Conservation (phyloP, 805 yeast genomes). For the Hagleromyces aurorensis region DNA sequence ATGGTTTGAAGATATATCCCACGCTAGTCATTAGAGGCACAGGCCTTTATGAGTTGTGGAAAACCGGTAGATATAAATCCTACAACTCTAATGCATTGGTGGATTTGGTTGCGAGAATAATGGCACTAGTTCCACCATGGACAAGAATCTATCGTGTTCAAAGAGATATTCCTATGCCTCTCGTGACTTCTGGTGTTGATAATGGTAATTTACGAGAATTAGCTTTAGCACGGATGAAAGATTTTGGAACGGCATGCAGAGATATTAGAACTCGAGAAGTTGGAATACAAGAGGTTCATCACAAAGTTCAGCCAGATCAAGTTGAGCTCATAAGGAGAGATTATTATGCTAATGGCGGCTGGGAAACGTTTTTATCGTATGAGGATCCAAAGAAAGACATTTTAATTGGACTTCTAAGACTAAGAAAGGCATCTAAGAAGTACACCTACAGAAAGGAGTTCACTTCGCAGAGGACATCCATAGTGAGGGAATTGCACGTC, state of each 20-base stretch:
- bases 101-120: constrained; percentile 89
- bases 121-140: constrained; percentile 98
- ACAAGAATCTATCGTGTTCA: constrained; percentile 97
- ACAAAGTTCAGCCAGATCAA: constrained; percentile 93
- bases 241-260: constrained; percentile 91
- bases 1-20: constrained; percentile 91
- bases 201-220: constrained; percentile 93
- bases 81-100: constrained; percentile 91
- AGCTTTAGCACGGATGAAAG: constrained; percentile 96
- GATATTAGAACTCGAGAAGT: constrained; percentile 98
- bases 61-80: constrained; percentile 87
- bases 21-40: constrained; percentile 96
- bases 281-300: constrained; percentile 97
- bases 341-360: constrained; percentile 95
- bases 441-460: constrained; percentile 89
- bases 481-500: constrained; percentile 95
- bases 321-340: constrained; percentile 93
- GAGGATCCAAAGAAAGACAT: constrained; percentile 98
- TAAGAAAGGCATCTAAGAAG: constrained; percentile 81
- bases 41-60: constrained; percentile 95
- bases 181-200: constrained; percentile 95
- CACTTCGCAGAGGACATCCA: constrained; percentile 73
- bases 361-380: constrained; percentile 95
- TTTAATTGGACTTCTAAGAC: constrained; percentile 79
- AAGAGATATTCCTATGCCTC: constrained; percentile 98